A percentile compares a stretch with the other conserved stretches of the same genome.
These are phyloP conservation scores for Blakeslea trispora DNA, from an alignment of 371 early-diverging fungal species.

Conservation along the genomic window DNA sequence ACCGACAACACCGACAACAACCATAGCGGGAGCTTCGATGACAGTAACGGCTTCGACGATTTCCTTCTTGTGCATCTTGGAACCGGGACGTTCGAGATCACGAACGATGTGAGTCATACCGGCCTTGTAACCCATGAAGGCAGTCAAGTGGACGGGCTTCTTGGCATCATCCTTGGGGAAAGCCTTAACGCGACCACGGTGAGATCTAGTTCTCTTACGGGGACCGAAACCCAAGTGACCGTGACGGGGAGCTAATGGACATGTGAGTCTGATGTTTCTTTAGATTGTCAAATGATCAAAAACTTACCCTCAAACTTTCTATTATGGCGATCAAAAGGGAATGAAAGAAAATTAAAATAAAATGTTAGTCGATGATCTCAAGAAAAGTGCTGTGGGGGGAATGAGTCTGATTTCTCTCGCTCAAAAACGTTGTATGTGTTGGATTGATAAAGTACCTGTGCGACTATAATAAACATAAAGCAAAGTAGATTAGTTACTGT, in stretches of 20 bases:
- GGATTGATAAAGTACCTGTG: no score
- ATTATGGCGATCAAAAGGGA: no score
- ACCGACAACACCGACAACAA: slow-evolving; percentile 99
- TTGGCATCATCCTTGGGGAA: slow-evolving; percentile 97
- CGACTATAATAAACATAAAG: no score
- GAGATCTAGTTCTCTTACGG: slow-evolving; percentile 93
- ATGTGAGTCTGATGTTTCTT: no score
- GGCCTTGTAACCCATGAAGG: slow-evolving; percentile 99
- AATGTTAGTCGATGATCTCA: no score
- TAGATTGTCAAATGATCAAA: no score
- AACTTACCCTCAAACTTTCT: no score
- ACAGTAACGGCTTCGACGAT: slow-evolving; percentile 99
- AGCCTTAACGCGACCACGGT: slow-evolving; percentile 96
- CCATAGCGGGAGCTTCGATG: slow-evolving; percentile 98
- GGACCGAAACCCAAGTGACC: slow-evolving; percentile 99
- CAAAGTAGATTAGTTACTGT: no score
- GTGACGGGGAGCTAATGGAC: slow-evolving; percentile 80
- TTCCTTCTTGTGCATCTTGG: slow-evolving; percentile 99
- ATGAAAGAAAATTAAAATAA: no score
- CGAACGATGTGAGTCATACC: slow-evolving; percentile 99
- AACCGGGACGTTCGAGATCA: slow-evolving; percentile 97
- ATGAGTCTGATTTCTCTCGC: no score
- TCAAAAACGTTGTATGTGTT: no score
- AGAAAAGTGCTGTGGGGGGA: no score
- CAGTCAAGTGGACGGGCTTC: slow-evolving; percentile 97